Evolutionary conservation across 495 filamentous ascomycete species (phyloP).

Genomic region (Patellaria atrata): DNA sequence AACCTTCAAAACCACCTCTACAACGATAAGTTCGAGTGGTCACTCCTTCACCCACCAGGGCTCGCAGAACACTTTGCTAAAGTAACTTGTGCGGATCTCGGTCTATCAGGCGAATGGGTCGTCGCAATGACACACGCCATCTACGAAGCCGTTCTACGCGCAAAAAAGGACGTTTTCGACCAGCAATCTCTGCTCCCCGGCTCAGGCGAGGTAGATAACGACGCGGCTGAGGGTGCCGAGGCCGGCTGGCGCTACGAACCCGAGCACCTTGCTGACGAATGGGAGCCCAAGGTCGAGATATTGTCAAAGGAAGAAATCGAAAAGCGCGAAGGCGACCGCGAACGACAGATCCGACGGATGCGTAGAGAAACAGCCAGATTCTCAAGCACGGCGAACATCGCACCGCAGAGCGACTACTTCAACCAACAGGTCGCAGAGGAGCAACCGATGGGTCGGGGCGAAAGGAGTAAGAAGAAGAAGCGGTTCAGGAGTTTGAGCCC

Average conservation of each 20-base stretch:
- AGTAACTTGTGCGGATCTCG: conserved; percentile 80
- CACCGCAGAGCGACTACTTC: conserved; percentile 34
- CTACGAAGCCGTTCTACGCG: conserved; percentile 81
- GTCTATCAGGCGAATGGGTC: conserved; percentile 83
- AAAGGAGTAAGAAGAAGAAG: conserved; percentile 85
- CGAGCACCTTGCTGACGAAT: conserved; percentile 76
- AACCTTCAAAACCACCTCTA: conserved; percentile 86
- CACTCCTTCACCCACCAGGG: conserved; percentile 77
- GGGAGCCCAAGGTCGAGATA: conserved; percentile 85
- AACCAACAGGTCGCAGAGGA: conserved; percentile 32
- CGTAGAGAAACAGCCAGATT: conserved; percentile 86
- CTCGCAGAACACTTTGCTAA: conserved; percentile 87
- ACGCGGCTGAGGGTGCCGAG: conserved; percentile 59
- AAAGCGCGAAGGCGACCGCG: conserved; percentile 87
- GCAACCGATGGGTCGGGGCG: conserved; percentile 65
- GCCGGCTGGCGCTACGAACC: conserved; percentile 92
- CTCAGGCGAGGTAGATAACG: conserved; percentile 77
- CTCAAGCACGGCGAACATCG: conserved; percentile 56
- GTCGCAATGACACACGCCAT: conserved; percentile 90
- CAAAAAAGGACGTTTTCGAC: conserved; percentile 94
- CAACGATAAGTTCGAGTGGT: conserved; percentile 98
- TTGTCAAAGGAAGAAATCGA: conserved; percentile 95
- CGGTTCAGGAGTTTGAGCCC: conserved; percentile 83
- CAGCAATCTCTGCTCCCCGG: conserved; percentile 62
- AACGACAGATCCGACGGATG: conserved; percentile 73